Conservation (phyloP, 768 basidiomycete species). For the Mycena polygramma region DNA sequence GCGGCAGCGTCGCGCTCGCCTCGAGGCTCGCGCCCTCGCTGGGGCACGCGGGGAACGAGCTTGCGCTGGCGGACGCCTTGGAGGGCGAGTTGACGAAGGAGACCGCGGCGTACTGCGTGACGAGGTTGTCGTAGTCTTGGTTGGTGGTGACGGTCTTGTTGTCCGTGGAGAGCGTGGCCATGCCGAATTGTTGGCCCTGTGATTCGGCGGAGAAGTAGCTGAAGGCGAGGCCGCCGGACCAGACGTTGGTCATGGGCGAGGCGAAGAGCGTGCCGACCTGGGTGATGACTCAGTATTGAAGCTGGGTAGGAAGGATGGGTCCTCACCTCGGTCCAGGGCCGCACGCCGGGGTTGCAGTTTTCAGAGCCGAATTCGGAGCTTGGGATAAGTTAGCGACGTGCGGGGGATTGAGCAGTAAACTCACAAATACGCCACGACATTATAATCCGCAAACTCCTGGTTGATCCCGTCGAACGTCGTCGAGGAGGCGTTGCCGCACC, state of each 20-base stretch:
- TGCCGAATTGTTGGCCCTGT: constrained; percentile 82
- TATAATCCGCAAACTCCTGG: constrained; percentile 70
- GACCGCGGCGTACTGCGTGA: constrained; percentile 69
- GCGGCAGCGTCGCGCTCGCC: constrained; percentile 79
- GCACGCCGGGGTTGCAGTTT: constrained; percentile 52
- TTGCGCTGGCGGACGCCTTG: constrained; percentile 53
- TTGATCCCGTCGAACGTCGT: constrained; percentile 69
- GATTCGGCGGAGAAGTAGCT: constrained; percentile 91
- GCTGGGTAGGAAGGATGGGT: no score
- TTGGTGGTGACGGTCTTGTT: constrained; percentile 75
- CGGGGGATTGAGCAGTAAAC: constrained; percentile 52
- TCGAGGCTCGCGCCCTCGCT: constrained; percentile 64
- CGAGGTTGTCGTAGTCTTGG: constrained; percentile 76
- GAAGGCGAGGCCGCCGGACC: constrained; percentile 91
- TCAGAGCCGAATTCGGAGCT: constrained; percentile 32
- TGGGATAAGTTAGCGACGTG: not conserved
- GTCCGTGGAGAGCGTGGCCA: constrained; percentile 81
- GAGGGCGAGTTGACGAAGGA: constrained; percentile 74
- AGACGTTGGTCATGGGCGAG: constrained; percentile 78
- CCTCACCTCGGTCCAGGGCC: constrained; percentile 80
- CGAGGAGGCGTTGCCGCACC: constrained; percentile 66
- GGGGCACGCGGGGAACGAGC: constrained; percentile 76
- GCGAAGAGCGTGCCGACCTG: constrained; percentile 74
- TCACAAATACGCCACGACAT: constrained; percentile 92
- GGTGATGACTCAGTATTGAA: no score